Evolutionary conservation across 352 stramenopile genomes (phyloP).

Genomic region (Phytopythium ostracodes): DNA sequence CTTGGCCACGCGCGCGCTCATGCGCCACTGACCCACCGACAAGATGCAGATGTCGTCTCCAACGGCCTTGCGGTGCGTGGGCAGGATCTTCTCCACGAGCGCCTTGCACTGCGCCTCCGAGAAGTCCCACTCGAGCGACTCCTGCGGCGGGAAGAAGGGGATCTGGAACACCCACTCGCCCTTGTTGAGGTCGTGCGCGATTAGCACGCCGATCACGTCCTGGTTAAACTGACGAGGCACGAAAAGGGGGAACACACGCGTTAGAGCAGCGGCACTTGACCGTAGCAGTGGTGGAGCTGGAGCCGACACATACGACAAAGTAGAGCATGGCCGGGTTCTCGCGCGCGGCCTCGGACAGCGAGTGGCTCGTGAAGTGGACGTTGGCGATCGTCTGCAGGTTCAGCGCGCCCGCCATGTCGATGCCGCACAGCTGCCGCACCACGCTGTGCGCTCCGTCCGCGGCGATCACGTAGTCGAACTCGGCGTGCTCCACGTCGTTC

Average conservation of each 20-base stretch:
- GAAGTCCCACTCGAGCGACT: conserved; percentile 64
- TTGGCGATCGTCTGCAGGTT: conserved; percentile 93
- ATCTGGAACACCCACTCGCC: conserved; percentile 93
- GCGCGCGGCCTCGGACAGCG: conserved; percentile 43
- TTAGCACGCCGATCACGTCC: conserved; percentile 88
- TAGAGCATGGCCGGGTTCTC: conserved; percentile 92
- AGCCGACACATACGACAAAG: conserved; percentile 63
- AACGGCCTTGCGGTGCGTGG: conserved; percentile 9
- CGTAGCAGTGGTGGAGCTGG: neutral
- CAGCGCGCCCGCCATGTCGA: conserved; percentile 63
- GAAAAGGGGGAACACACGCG: neutral
- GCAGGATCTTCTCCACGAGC: conserved; percentile 49
- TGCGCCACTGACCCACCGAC: conserved; percentile 89
- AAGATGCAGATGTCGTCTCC: conserved; percentile 72
- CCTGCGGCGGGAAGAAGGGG: conserved; percentile 89
- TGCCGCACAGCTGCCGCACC: conserved; percentile 62
- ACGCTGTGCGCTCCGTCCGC: conserved; percentile 89
- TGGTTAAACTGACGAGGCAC: conserved; percentile 55
- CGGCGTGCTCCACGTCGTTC: conserved; percentile 30
- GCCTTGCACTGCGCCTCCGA: conserved; percentile 47
- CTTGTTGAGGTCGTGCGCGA: conserved; percentile 87
- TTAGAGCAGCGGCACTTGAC: too few species aligned
- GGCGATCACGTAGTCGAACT: conserved; percentile 85
- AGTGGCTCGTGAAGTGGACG: conserved; percentile 90
- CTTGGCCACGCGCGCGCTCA: conserved; percentile 90